Evolutionary conservation across 78 protist genomes (phyloP).

Genomic region (Isochrysis galbana): DNA sequence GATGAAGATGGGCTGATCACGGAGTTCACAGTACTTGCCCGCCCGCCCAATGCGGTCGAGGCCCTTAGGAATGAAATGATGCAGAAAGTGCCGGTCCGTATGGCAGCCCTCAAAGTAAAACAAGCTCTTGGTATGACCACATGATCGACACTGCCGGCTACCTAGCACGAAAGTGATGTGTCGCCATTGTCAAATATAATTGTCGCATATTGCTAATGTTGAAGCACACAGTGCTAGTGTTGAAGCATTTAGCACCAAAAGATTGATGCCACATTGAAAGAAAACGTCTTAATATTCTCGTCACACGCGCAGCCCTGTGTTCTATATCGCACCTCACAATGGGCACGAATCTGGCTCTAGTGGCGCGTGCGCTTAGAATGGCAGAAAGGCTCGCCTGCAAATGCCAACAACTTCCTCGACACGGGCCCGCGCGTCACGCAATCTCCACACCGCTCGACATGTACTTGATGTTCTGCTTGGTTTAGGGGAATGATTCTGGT

Average conservation of each 20-base stretch:
- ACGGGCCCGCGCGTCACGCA: too few relatives aligned
- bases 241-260: not conserved
- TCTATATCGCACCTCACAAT: too few relatives aligned
- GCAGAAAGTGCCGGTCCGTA: not conserved
- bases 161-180: too few relatives aligned
- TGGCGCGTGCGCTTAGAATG: too few relatives aligned
- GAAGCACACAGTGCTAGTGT: not conserved
- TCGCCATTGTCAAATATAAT: too few relatives aligned
- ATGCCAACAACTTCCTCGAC: not conserved
- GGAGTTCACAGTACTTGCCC: slow-evolving; percentile 12
- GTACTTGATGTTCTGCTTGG: too few relatives aligned
- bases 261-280: not conserved
- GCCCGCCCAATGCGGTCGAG: slow-evolving; percentile 8
- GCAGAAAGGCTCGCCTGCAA: too few relatives aligned
- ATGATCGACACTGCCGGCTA: too few relatives aligned
- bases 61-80: not conserved
- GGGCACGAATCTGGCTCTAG: too few relatives aligned
- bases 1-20: not conserved
- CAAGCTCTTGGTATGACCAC: not conserved
- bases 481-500: too few relatives aligned
- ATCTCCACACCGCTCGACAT: too few relatives aligned
- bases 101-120: not conserved
- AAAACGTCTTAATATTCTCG: not conserved
- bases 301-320: not conserved
- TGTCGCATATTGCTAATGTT: too few relatives aligned